Conservation (phyloP, 78 protist genomes). For the Mastigamoeba balamuthi region DNA sequence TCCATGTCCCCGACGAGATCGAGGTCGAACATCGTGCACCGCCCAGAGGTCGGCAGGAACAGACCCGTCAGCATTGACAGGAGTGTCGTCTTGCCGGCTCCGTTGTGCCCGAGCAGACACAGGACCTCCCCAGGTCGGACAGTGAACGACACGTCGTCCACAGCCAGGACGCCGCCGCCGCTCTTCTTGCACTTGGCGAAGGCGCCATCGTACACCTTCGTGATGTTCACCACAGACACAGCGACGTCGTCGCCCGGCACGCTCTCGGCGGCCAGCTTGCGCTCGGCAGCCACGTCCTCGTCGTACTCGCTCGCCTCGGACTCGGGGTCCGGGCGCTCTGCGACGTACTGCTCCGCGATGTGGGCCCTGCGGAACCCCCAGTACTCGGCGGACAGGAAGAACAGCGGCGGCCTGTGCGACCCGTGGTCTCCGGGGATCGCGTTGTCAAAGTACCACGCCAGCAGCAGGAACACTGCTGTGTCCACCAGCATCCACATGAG, state of each 20-base stretch:
- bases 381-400: conserved; percentile 2
- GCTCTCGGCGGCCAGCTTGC: too few relatives aligned
- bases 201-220: too few relatives aligned
- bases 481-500: too few relatives aligned
- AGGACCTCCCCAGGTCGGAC: conserved; percentile 46
- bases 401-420: neutral
- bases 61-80: conserved; percentile 50
- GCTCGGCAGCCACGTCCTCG: too few relatives aligned
- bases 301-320: too few relatives aligned
- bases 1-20: conserved; percentile 23
- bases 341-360: too few relatives aligned
- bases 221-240: too few relatives aligned
- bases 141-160: conserved; percentile 31
- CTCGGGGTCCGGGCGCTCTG: too few relatives aligned
- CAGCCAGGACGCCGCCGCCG: too few relatives aligned
- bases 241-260: too few relatives aligned
- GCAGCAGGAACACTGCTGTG: conserved; percentile 19
- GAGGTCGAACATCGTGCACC: conserved; percentile 23
- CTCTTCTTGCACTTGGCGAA: too few relatives aligned
- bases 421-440: conserved; percentile 19
- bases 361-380: too few relatives aligned
- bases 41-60: conserved; percentile 32
- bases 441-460: conserved; percentile 24
- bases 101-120: conserved; percentile 82
- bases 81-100: conserved; percentile 83